phyloP scores from a whole-genome alignment of 1,139 yeast species.

The Geotrichum klebahnii region DNA sequence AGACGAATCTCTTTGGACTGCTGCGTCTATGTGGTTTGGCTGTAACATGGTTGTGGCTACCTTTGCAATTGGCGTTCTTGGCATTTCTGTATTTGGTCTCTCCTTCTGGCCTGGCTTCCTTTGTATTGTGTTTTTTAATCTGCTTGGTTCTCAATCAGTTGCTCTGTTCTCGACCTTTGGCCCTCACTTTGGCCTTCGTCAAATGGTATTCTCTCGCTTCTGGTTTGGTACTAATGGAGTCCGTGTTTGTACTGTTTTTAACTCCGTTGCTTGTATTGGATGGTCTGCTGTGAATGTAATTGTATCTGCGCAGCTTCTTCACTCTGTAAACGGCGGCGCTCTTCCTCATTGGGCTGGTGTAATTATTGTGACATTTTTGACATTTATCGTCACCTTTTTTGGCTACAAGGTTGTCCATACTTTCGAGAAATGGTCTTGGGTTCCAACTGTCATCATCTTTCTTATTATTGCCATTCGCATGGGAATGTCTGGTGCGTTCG shows the following conservation, averaged over 20 bases:
- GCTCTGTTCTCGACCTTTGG: slow-evolving; percentile 83
- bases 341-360: slow-evolving; percentile 93
- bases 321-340: slow-evolving; percentile 61
- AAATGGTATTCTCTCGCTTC: slow-evolving; percentile 75
- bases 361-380: slow-evolving; percentile 61
- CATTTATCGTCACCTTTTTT: slow-evolving; percentile 73
- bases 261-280: slow-evolving; percentile 83
- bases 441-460: slow-evolving; percentile 71
- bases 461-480: slow-evolving; percentile 74
- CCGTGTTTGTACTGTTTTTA: slow-evolving; percentile 72
- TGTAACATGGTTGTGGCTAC: slow-evolving; percentile 88
- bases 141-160: slow-evolving; percentile 71
- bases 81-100: slow-evolving; percentile 49
- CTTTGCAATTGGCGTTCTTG: slow-evolving; percentile 75
- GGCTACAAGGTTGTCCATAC: slow-evolving; percentile 79
- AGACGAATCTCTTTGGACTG: slow-evolving; percentile 58
- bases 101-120: slow-evolving; percentile 65
- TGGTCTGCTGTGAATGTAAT: slow-evolving; percentile 94
- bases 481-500: slow-evolving; percentile 60
- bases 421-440: slow-evolving; percentile 85
- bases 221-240: slow-evolving; percentile 72
- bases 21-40: slow-evolving; percentile 90
- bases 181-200: slow-evolving; percentile 80
- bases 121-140: slow-evolving; percentile 63
- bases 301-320: slow-evolving; percentile 80